phyloP scores from a whole-genome alignment of 495 filamentous ascomycete genomes.

The Neurospora sp. region DNA sequence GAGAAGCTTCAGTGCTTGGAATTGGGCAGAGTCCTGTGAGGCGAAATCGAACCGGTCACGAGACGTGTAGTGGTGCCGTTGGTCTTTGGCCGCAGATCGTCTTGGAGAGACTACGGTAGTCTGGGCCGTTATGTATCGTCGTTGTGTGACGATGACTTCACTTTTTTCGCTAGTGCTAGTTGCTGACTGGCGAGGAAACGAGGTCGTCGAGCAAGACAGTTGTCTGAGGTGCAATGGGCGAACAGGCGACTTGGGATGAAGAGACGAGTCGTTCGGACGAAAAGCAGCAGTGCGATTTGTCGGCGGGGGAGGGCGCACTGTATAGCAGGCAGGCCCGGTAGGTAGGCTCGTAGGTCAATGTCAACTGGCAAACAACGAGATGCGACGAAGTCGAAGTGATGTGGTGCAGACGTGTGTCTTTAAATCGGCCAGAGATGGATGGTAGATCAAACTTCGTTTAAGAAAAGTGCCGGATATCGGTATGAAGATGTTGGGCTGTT shows the following conservation, averaged over 20 bases:
- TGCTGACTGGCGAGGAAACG: neutral
- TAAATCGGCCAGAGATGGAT: neutral
- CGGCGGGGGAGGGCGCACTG: neutral
- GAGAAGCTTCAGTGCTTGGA: neutral
- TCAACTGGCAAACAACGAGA: neutral
- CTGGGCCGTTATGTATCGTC: neutral
- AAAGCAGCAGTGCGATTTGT: neutral
- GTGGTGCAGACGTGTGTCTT: neutral
- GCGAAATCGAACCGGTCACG: neutral
- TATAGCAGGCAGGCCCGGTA: neutral
- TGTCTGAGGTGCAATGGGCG: neutral
- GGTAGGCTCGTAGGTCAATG: neutral
- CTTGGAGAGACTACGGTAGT: neutral
- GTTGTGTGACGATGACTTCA: neutral
- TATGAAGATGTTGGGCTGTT: neutral
- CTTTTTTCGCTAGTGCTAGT: neutral
- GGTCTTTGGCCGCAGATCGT: neutral
- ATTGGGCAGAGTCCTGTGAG: neutral
- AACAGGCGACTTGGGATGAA: neutral
- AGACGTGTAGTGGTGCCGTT: neutral
- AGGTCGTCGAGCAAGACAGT: neutral
- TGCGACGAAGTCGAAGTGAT: neutral
- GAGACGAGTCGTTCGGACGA: neutral
- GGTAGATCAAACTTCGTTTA: neutral
- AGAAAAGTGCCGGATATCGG: neutral